Conservation (phyloP, 1,139 yeast species). For the Hyphopichia khmerensis region DNA sequence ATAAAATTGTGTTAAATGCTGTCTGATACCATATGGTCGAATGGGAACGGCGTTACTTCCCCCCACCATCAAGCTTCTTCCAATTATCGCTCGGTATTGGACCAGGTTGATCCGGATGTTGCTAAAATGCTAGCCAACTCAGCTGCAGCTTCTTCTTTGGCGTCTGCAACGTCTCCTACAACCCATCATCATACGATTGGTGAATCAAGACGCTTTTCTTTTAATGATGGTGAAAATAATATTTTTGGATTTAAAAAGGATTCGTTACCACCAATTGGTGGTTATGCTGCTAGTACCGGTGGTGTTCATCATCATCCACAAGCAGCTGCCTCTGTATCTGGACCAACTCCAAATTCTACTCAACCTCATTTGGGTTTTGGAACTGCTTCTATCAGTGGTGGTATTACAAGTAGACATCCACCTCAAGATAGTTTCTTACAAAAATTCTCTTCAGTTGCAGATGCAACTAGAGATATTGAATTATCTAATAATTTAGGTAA, state of each 20-base stretch:
- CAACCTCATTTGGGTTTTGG: conserved; percentile 42
- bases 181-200: conserved; percentile 4
- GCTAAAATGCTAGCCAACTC: conserved; percentile 34
- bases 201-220: conserved; percentile 28
- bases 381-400: conserved; percentile 64
- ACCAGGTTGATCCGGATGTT: conserved; percentile 47
- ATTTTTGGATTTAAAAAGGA: conserved; percentile 49
- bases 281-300: conserved; percentile 15
- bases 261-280: conserved; percentile 45
- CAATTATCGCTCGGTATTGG: conserved; percentile 32
- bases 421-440: conserved; percentile 56
- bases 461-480: conserved; percentile 76
- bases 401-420: conserved; percentile 49
- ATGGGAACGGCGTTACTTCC: conserved; percentile 19
- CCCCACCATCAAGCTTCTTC: conserved; percentile 24
- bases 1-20: too few relatives aligned
- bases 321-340: conserved; percentile 4
- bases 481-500: conserved; percentile 31
- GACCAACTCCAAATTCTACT: conserved; percentile 7
- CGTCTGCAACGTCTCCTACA: conserved; percentile 5
- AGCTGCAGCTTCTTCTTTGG: conserved; percentile 4
- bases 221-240: conserved; percentile 38
- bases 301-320: conserved; percentile 6
- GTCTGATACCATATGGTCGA: conserved; percentile 42
- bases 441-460: conserved; percentile 73